Evolutionary conservation across 208 protist species (phyloP).

Genomic region (Acanthamoeba healyi): DNA sequence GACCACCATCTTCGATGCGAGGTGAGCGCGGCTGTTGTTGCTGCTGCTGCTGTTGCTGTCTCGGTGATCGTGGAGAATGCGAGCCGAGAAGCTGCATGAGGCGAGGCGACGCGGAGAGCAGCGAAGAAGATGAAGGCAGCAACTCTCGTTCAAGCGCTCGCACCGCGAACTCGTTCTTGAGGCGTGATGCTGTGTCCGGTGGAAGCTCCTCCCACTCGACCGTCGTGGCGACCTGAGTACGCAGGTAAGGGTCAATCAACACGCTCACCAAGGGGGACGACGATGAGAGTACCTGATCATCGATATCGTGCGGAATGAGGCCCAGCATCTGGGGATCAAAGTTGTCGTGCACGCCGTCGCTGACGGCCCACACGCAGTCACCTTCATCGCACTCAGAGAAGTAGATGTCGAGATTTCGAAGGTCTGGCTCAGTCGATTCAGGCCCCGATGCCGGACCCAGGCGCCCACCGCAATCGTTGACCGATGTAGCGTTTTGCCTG

Average conservation of each 20-base stretch:
- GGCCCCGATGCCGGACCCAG: slow-evolving; percentile 11
- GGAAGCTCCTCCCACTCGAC: slow-evolving; percentile 29
- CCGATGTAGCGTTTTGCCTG: slow-evolving; percentile 16
- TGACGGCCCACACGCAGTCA: slow-evolving; percentile 73
- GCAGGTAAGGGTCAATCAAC: not conserved
- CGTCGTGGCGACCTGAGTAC: no score
- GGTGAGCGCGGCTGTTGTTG: not conserved
- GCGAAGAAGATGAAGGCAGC: not conserved
- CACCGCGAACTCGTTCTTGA: slow-evolving; percentile 57
- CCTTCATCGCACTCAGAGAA: slow-evolving; percentile 33
- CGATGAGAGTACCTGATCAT: not conserved
- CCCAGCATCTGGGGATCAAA: slow-evolving; percentile 73
- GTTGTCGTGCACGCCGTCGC: slow-evolving; percentile 76
- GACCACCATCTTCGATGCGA: not conserved
- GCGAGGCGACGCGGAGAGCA: no score
- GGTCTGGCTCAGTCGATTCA: not conserved
- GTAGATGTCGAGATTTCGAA: slow-evolving; percentile 36
- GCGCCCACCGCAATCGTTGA: slow-evolving; percentile 14
- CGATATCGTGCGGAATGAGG: slow-evolving; percentile 14
- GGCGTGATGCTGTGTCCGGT: not conserved
- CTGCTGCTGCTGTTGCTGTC: no score
- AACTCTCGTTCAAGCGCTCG: slow-evolving; percentile 8
- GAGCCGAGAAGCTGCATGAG: not conserved
- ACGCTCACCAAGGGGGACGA: no score
- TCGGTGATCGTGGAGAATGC: not conserved